Evolutionary conservation across 495 filamentous ascomycete genomes (phyloP).

Genomic region (Cryomyces minteri): DNA sequence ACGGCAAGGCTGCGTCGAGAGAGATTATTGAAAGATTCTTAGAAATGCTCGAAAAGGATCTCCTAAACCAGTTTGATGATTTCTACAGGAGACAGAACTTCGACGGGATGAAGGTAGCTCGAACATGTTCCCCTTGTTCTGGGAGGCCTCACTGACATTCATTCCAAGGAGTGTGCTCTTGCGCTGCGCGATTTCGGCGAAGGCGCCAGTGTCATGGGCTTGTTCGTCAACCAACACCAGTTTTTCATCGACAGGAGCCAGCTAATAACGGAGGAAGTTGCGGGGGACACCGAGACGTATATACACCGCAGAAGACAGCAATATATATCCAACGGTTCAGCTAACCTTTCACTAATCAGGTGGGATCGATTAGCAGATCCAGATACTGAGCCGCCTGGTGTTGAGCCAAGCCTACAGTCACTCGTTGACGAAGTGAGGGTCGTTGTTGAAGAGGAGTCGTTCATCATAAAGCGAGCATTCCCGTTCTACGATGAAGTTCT

Average conservation of each 20-base stretch:
- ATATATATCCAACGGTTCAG: not conserved
- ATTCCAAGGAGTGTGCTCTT: slow-evolving; percentile 45
- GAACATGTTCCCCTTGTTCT: not conserved
- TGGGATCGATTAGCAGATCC: slow-evolving; percentile 88
- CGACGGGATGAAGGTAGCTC: slow-evolving; percentile 53
- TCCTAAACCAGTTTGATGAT: slow-evolving; percentile 90
- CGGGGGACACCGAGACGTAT: slow-evolving; percentile 50
- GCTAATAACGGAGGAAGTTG: slow-evolving; percentile 79
- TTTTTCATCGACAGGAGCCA: slow-evolving; percentile 94
- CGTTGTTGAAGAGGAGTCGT: slow-evolving; percentile 91
- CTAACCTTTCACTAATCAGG: slow-evolving; percentile 1
- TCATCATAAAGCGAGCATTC: slow-evolving; percentile 88
- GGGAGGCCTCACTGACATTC: not conserved
- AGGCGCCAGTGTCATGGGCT: slow-evolving; percentile 78
- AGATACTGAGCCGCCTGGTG: slow-evolving; percentile 72
- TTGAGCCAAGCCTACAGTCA: slow-evolving; percentile 82
- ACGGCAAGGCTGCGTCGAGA: slow-evolving; percentile 43
- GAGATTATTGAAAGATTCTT: slow-evolving; percentile 95
- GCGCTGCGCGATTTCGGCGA: slow-evolving; percentile 93
- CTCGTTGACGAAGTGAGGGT: slow-evolving; percentile 85
- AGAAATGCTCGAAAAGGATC: slow-evolving; percentile 85
- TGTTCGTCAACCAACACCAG: slow-evolving; percentile 97
- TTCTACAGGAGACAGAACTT: slow-evolving; percentile 88
- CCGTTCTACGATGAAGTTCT: slow-evolving; percentile 91
- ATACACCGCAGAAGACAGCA: slow-evolving; percentile 12